Evolutionary conservation across 805 yeast species (phyloP), one percentile per base, ranked within the genome.

Genomic region (Pichia cephalocereana): DNA sequence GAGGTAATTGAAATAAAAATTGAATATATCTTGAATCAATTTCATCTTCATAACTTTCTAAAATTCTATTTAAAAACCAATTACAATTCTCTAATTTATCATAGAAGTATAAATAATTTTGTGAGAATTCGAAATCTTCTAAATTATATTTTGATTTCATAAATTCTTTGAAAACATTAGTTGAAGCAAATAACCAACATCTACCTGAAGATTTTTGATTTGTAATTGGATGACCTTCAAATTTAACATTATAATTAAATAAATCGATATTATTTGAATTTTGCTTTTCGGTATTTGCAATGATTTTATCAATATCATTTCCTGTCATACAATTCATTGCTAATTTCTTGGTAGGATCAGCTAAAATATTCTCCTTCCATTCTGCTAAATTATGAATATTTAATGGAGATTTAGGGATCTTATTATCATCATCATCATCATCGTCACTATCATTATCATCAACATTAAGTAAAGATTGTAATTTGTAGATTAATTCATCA

Each of bases 181-280:
- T 78, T 0, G 91, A 77, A 11, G 96, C 96, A 67, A 88, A 88
- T 52, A 87, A 73, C 96, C 96, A 87, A 67, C 96, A 87, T 62
- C 96, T 71, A 26, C 96, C 96, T 23, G 87, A 78, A 9, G 80
- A 69, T 57, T 76, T 76, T 68, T 87, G 96, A 67, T 84, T 80
- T 44, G 86, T 82, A 18, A 84, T 73, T 38, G 90, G 90, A 2
- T 76, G 67, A 11, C 83, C 84, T 52, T 76, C 80, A 11, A 68
- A 66, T 45, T 68, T 66, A 40, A 77, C 73, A 37, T 59, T 63
- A 48, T 65, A 61, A 58, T 72, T 75, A 67, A 75, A 77, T 26
- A 71, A 59, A 41, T 72, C 68, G 34, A 62, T 59, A 41, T 65
- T 68, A 44, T 60, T 54, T 14, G 48, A 32, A 48, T 59, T 60